phyloP scores from a whole-genome alignment of 345 rosid genomes.

The Eutrema yunnanense region DNA sequence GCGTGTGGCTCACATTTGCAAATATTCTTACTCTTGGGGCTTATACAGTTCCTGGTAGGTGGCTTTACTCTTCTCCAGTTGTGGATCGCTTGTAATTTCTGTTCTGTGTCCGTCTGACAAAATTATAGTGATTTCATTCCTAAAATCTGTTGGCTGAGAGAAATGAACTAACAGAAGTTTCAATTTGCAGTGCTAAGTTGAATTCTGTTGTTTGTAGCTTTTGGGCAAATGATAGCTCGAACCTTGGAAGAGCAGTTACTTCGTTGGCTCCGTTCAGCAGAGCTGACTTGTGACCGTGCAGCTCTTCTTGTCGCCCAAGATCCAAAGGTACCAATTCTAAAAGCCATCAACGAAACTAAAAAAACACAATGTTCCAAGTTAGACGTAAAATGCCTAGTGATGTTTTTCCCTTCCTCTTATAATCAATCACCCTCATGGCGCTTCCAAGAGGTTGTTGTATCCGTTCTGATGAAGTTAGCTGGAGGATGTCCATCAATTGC shows the following conservation, averaged over 20 bases:
- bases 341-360: not conserved
- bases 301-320: slow-evolving; percentile 97
- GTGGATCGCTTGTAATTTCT: too few species aligned
- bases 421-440: slow-evolving; percentile 24
- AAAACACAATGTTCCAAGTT: not conserved
- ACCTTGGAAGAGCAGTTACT: slow-evolving; percentile 82
- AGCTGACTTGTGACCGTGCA: slow-evolving; percentile 95
- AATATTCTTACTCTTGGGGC: slow-evolving; percentile 91
- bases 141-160: not conserved
- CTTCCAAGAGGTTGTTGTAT: slow-evolving; percentile 93
- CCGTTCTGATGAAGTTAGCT: slow-evolving; percentile 90
- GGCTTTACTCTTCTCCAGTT: not conserved
- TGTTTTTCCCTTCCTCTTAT: slow-evolving; percentile 17
- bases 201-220: slow-evolving; percentile 37
- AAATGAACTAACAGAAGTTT: not conserved
- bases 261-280: slow-evolving; percentile 92
- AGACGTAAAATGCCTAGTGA: slow-evolving; percentile 2
- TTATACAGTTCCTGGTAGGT: slow-evolving; percentile 84
- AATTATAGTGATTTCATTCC: not conserved
- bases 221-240: slow-evolving; percentile 82
- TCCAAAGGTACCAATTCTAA: slow-evolving; percentile 54
- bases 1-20: slow-evolving; percentile 97
- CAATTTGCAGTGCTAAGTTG: slow-evolving; percentile 3
- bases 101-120: not conserved
- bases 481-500: slow-evolving; percentile 95